Evolutionary conservation across 805 yeast genomes (phyloP).

Genomic region (Clavispora carvajalis): DNA sequence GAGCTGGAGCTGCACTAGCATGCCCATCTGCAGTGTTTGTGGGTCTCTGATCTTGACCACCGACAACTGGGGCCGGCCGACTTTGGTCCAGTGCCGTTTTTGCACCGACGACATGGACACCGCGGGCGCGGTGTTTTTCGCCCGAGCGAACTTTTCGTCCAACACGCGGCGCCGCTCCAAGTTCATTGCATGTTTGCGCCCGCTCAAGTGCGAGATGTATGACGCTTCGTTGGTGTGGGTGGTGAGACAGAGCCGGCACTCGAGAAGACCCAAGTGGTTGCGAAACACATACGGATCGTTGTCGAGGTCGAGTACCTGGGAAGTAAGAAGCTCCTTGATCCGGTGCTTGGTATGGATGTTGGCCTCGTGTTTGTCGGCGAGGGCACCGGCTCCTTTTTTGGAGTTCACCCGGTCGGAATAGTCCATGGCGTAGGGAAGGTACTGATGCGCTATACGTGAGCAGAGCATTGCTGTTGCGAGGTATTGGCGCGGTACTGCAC

Average conservation of each 20-base stretch:
- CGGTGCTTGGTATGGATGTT: constrained; percentile 67
- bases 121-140: constrained; percentile 13
- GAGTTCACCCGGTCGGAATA: constrained; percentile 87
- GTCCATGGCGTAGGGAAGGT: constrained; percentile 50
- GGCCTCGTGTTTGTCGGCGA: constrained; percentile 68
- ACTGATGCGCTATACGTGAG: too few species aligned
- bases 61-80: constrained; percentile 71
- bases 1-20: constrained; percentile 56
- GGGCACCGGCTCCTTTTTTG: constrained; percentile 86
- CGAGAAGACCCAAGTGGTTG: constrained; percentile 78
- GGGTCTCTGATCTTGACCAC: constrained; percentile 67
- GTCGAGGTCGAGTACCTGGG: constrained; percentile 46
- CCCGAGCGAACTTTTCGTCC: constrained; percentile 27
- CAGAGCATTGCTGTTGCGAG: too few species aligned
- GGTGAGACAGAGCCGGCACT: constrained; percentile 81
- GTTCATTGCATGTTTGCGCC: constrained; percentile 74
- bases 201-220: constrained; percentile 78
- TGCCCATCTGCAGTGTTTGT: constrained; percentile 52
- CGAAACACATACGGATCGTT: constrained; percentile 80
- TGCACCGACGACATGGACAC: constrained; percentile 33
- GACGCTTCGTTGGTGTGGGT: constrained; percentile 76
- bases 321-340: constrained; percentile 54
- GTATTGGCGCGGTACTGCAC: too few species aligned
- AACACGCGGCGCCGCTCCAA: constrained; percentile 51
- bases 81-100: constrained; percentile 48